Conservation (phyloP, 2,329 filamentous ascomycete species). For the Pleomassaria siparia region DNA sequence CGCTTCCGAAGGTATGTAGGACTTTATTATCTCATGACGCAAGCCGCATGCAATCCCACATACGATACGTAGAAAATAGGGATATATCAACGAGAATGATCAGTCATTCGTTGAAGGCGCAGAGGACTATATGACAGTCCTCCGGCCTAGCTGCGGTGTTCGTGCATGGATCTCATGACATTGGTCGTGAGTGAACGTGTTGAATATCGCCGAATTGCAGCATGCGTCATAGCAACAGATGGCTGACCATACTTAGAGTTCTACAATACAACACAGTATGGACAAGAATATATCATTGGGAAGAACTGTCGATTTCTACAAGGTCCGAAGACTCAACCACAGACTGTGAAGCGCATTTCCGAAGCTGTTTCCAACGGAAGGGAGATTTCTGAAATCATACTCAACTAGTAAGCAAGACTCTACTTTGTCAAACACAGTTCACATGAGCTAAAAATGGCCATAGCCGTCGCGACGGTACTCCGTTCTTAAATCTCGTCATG, state of each 20-base stretch:
- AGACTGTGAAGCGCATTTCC: slow-evolving; percentile 62
- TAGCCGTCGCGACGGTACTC: slow-evolving; percentile 66
- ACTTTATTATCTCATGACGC: background rate
- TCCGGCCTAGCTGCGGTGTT: too few relatives aligned
- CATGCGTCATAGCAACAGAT: background rate
- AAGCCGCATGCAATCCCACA: background rate
- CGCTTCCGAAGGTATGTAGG: slow-evolving; percentile 67
- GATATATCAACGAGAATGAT: too few relatives aligned
- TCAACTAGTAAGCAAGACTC: slow-evolving; percentile 62
- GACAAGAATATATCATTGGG: slow-evolving; percentile 69
- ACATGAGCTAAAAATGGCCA: slow-evolving; percentile 2
- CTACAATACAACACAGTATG: slow-evolving; percentile 70
- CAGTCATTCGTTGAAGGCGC: too few relatives aligned
- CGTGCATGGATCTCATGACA: too few relatives aligned
- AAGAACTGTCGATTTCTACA: slow-evolving; percentile 76
- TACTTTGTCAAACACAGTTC: too few relatives aligned
- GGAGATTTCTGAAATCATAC: slow-evolving; percentile 69
- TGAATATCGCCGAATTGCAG: background rate
- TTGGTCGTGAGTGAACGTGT: too few relatives aligned
- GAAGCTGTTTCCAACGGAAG: slow-evolving; percentile 61
- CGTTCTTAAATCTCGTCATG: slow-evolving; percentile 74
- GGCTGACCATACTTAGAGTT: slow-evolving; percentile 56
- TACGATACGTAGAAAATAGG: background rate
- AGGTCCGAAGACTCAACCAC: slow-evolving; percentile 66
- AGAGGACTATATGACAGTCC: too few relatives aligned